Conservation (phyloP, 139 green algal species). For the Coelastrella sp. region DNA sequence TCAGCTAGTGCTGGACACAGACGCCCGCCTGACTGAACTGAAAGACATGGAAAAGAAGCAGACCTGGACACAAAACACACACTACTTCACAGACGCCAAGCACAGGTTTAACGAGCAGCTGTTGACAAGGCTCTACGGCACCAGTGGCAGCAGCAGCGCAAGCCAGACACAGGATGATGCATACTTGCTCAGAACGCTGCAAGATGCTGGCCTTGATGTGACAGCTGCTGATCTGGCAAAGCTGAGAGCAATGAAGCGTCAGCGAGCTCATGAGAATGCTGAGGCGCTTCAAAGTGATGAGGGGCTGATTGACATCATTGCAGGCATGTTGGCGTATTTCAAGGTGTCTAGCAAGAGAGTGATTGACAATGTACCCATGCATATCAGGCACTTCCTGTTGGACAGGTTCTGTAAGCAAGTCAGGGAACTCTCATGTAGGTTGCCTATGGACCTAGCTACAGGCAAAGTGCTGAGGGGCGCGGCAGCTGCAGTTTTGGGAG, state of each 20-base stretch:
- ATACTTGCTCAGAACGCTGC: not conserved
- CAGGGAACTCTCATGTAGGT: not conserved
- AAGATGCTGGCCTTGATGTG: not conserved
- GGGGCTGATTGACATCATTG: not conserved
- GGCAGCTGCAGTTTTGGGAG: not conserved
- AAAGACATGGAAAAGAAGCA: slow-evolving; percentile 8
- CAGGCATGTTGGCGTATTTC: slow-evolving; percentile 7
- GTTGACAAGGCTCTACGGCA: not conserved
- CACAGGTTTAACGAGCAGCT: slow-evolving; percentile 1
- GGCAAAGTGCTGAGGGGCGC: not conserved
- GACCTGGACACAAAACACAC: slow-evolving; percentile 12
- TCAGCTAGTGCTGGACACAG: not conserved
- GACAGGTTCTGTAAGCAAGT: not conserved
- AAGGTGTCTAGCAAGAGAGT: slow-evolving; percentile 23
- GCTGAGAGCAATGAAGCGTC: not conserved
- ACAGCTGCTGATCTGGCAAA: not conserved
- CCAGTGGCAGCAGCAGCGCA: not conserved
- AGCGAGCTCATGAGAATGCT: not conserved
- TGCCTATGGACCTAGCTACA: not conserved
- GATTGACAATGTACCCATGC: slow-evolving; percentile 10
- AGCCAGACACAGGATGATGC: not conserved
- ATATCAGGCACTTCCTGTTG: slow-evolving; percentile 28
- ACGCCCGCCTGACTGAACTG: not conserved
- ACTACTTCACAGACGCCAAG: not conserved
- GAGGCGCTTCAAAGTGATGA: not conserved